Evolutionary conservation across 225 moss, liverwort and hornwort species (phyloP), one percentile per base, ranked within the genome.

Genomic region (Polytrichum formosum): DNA sequence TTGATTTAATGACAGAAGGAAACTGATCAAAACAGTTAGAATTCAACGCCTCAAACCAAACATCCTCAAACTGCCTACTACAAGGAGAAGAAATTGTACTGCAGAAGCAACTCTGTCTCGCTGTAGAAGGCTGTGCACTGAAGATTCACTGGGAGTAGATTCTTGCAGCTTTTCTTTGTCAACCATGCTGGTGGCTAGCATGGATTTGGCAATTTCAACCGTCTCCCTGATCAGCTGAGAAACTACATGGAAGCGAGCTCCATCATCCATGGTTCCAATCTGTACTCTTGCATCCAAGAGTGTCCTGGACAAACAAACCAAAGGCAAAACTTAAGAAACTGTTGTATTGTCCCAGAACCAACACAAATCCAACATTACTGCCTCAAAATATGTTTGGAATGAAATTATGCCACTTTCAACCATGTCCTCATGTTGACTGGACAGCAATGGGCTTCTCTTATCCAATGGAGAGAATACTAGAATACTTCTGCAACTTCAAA

Each of bases 31-130:
- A 26, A 46, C 13, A 46, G 46, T 46, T 46, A 13, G 46, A 46
- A 13, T 46, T 46, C 1, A 16, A 13, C 1, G 3, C 46, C 46
- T 46, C 13, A 46, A 46, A 46, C 46, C 46, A 46, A 16, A 35
- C 35, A 35, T 35, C 35, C 9, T 46, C 46, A 46, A 46, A 46
- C 58, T 58, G 20, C 58, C 58, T 58, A n/a, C 58, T 58, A 23
- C 46, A 46, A 55, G 2, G 55, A 18, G 5, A 56, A 74, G 19
- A 35, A 56, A 55, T 16, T 64, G 27, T 88, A 92, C 92, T 74
- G 92, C 92, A 72, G 90, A 80, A 78, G 84, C 64, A 74, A 92
- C 70, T 74, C 90, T 90, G 65, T 90, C 92, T 64, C 85, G 81
- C 66, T 90, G 92, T 33, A 92, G 85, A 56, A 92, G 78, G 76